A percentile compares a stretch with the other conserved stretches of the same genome.
Evolutionary conservation across 2,329 filamentous ascomycete genomes (phyloP).

Genomic region (Xylariaceae sp.): DNA sequence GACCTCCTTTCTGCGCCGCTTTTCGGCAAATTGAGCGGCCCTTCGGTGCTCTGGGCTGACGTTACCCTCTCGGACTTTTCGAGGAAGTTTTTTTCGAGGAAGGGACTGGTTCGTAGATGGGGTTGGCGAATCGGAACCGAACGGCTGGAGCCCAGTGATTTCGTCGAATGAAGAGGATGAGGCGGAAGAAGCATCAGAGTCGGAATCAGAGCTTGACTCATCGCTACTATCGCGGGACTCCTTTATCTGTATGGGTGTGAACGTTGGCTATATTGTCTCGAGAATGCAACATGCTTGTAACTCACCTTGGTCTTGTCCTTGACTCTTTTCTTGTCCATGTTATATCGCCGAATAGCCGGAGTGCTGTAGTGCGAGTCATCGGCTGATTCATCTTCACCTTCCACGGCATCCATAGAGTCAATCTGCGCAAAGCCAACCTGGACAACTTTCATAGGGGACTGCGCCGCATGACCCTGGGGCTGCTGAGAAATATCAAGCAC

Average conservation of each 20-base stretch:
- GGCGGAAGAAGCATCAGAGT: conserved; percentile 31
- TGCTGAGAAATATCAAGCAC: conserved; percentile 56
- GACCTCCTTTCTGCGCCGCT: conserved; percentile 61
- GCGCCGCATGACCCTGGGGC: conserved; percentile 28
- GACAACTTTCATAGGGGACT: conserved; percentile 52
- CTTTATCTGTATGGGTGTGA: conserved; percentile 27
- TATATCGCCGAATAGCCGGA: conserved; percentile 31
- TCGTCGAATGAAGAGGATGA: conserved; percentile 22
- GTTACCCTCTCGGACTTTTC: conserved; percentile 40
- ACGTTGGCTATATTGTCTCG: conserved; percentile 26
- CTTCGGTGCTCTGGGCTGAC: conserved; percentile 47
- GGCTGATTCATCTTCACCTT: conserved; percentile 22
- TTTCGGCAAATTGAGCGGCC: conserved; percentile 50
- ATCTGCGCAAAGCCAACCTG: conserved; percentile 53
- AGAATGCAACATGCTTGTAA: neutral
- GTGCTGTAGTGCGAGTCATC: conserved; percentile 16
- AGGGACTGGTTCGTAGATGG: conserved; percentile 38
- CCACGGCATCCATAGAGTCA: conserved; percentile 28
- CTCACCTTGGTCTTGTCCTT: conserved; percentile 20
- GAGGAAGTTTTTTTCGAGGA: conserved; percentile 16
- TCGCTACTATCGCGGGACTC: conserved; percentile 33
- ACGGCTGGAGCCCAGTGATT: conserved; percentile 27
- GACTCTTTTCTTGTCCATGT: conserved; percentile 34
- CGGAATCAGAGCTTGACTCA: conserved; percentile 36
- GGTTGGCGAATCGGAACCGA: conserved; percentile 40